Evolutionary conservation across 495 filamentous ascomycete genomes (phyloP).

Genomic region (Lophiotrema nucula): DNA sequence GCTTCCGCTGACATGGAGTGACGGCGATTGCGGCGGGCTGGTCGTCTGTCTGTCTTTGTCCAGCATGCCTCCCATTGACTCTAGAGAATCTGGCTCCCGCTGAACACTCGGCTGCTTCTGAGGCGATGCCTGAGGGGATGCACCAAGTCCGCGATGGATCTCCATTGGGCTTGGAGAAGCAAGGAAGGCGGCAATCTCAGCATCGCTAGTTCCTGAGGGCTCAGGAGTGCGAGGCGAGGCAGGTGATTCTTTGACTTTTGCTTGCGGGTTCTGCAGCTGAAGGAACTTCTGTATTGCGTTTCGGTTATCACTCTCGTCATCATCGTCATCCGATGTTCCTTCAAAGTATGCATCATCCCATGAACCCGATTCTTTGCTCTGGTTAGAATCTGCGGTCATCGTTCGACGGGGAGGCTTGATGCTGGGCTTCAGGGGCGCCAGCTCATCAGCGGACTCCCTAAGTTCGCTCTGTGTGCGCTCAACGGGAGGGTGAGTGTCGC

Average conservation of each 20-base stretch:
- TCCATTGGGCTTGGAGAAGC: conserved; percentile 27
- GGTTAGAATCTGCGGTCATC: conserved; percentile 5
- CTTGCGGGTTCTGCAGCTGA: conserved; percentile 6
- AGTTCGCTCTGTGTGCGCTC: conserved; percentile 52
- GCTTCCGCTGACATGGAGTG: conserved; percentile 9
- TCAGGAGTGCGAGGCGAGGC: conserved; percentile 3
- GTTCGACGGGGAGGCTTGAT: background rate
- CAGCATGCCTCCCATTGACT: conserved; percentile 13
- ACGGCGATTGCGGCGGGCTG: conserved; percentile 12
- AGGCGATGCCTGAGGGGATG: conserved; percentile 1
- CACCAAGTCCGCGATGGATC: conserved; percentile 31
- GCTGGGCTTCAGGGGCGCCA: conserved; percentile 27
- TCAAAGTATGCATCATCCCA: conserved; percentile 44
- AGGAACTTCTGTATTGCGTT: conserved; percentile 36
- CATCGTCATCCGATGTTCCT: conserved; percentile 36
- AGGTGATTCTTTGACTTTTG: conserved; percentile 9
- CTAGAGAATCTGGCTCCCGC: conserved; percentile 24
- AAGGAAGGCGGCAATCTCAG: conserved; percentile 38
- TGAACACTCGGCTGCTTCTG: background rate
- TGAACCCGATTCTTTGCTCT: conserved; percentile 29
- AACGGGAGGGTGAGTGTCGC: conserved; percentile 64
- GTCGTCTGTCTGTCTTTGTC: conserved; percentile 2
- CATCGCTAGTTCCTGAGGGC: conserved; percentile 27
- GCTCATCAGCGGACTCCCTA: conserved; percentile 41
- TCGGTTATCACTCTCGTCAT: conserved; percentile 36